phyloP scores from a whole-genome alignment of 1,139 yeast genomes.

The Debaryomyces nepalensis region DNA sequence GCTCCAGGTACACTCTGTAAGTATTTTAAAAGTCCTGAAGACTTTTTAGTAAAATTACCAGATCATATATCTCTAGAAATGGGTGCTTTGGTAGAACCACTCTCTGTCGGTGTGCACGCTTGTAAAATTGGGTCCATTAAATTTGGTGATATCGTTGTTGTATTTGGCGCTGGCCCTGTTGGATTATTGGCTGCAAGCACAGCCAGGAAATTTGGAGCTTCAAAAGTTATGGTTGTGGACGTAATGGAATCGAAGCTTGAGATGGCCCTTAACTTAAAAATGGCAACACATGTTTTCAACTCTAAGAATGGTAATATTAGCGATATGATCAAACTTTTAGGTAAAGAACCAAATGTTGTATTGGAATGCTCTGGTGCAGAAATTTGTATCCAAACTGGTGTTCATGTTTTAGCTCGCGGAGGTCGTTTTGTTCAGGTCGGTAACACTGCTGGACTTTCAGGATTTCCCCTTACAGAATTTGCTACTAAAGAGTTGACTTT shows the following conservation, averaged over 20 bases:
- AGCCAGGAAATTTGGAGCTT: constrained; percentile 84
- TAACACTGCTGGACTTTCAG: constrained; percentile 61
- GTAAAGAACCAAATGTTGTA: constrained; percentile 54
- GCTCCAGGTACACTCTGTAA: constrained; percentile 75
- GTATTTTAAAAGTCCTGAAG: constrained; percentile 79
- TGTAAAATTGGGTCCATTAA: constrained; percentile 65
- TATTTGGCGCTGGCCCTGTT: constrained; percentile 94
- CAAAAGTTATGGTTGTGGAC: constrained; percentile 68
- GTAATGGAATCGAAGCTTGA: constrained; percentile 61
- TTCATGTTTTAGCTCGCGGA: constrained; percentile 56
- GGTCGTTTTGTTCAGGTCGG: constrained; percentile 72
- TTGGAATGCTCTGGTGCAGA: constrained; percentile 74
- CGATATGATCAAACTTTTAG: constrained; percentile 31
- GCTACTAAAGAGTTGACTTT: constrained; percentile 64
- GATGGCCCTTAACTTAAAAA: constrained; percentile 60
- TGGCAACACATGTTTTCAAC: constrained; percentile 65
- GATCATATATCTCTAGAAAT: constrained; percentile 77
- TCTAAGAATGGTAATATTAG: constrained; percentile 48
- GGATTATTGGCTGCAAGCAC: constrained; percentile 81
- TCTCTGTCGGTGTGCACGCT: constrained; percentile 86
- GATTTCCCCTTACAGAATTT: constrained; percentile 69
- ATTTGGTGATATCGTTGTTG: constrained; percentile 76
- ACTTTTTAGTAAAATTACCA: constrained; percentile 79
- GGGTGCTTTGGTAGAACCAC: constrained; percentile 90
- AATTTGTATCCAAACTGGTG: constrained; percentile 61